Percentiles rank a stretch among this genome's conserved stretches.
phyloP scores from a whole-genome alignment of 371 early-diverging fungal genomes.

The Vairimorpha ceranae region DNA sequence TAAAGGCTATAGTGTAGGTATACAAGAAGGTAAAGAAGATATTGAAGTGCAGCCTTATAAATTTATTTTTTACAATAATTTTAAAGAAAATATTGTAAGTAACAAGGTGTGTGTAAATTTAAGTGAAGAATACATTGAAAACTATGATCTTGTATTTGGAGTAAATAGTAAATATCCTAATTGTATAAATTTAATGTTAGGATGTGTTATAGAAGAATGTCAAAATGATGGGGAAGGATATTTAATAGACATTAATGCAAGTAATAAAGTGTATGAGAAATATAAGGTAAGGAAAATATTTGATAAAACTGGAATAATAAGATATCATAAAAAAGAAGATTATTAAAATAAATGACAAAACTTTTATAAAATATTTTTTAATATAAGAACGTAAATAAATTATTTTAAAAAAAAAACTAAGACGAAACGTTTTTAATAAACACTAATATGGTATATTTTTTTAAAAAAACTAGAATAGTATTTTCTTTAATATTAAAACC shows the following conservation, averaged over 20 bases:
- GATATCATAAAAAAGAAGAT: no score
- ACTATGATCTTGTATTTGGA: neutral
- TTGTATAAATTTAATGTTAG: neutral
- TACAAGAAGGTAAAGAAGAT: neutral
- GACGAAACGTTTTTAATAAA: no score
- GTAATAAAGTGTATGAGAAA: neutral
- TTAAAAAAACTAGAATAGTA: neutral
- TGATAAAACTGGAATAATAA: no score
- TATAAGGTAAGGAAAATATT: neutral
- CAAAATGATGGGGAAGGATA: neutral
- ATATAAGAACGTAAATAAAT: no score
- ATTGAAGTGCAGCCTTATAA: neutral
- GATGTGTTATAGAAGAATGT: neutral
- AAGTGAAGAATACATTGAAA: neutral
- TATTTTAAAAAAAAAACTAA: no score
- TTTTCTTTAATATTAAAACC: neutral
- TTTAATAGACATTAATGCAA: constrained; percentile 1
- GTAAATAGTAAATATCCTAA: neutral
- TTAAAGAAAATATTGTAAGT: neutral
- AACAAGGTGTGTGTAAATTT: neutral
- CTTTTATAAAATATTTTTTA: no score
- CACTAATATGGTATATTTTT: no score
- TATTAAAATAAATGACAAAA: no score
- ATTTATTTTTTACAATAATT: neutral
- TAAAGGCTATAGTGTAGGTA: neutral